phyloP scores from a whole-genome alignment of 768 basidiomycete genomes.

The Tulasnella sp. region DNA sequence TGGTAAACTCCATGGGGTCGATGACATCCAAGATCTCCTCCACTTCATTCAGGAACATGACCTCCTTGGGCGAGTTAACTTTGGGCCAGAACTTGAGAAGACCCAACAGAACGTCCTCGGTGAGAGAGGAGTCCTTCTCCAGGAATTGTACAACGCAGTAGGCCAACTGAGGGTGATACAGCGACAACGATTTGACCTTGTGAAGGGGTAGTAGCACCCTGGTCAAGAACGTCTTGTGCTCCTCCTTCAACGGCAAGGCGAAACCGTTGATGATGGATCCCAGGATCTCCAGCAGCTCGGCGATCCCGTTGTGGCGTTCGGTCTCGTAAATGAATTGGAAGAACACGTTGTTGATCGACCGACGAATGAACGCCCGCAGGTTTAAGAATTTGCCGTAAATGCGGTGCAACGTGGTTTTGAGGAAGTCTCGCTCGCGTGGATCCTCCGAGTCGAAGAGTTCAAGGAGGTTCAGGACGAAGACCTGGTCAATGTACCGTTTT shows the following conservation, averaged over 20 bases:
- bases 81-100: constrained; percentile 98
- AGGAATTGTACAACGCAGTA: constrained; percentile 99
- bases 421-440: constrained; percentile 96
- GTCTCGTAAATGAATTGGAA: constrained; percentile 99
- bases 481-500: constrained; percentile 94
- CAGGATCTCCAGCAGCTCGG: constrained; percentile 93
- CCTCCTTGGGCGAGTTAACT: constrained; percentile 98
- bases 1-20: constrained; percentile 91
- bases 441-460: constrained; percentile 99
- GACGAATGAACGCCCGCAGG: constrained; percentile 94
- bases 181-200: constrained; percentile 94
- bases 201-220: constrained; percentile 91
- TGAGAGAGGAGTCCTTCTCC: constrained; percentile 87
- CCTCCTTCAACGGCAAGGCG: constrained; percentile 93
- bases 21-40: constrained; percentile 99
- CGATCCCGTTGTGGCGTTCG: constrained; percentile 98
- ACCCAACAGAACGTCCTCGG: constrained; percentile 93
- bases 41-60: constrained; percentile 99
- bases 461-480: constrained; percentile 90
- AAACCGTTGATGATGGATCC: constrained; percentile 99
- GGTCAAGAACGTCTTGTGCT: constrained; percentile 96
- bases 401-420: constrained; percentile 97
- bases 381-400: constrained; percentile 99
- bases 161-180: constrained; percentile 98
- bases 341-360: constrained; percentile 99